Evolutionary conservation across 2,329 filamentous ascomycete species (phyloP).

Genomic region (Myriangium duriaei): DNA sequence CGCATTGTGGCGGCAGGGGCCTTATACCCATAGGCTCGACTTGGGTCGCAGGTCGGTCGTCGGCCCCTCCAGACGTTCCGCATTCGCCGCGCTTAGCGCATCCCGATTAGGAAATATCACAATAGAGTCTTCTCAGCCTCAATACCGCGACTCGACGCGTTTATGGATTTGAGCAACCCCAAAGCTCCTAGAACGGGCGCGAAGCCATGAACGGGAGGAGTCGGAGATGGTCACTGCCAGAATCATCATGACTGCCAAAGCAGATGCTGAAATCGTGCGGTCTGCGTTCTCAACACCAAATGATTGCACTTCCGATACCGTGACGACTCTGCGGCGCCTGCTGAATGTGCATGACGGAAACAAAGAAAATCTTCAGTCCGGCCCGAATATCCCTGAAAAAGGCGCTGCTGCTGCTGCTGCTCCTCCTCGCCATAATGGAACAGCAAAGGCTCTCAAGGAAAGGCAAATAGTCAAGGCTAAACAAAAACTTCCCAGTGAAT

Average conservation of each 20-base stretch:
- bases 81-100: no score
- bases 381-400: no score
- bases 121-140: not conserved
- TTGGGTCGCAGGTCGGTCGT: no score
- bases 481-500: constrained; percentile 18
- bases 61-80: no score
- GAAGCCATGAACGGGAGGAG: not conserved
- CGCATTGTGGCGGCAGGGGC: no score
- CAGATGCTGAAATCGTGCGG: constrained; percentile 5
- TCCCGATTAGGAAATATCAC: constrained; percentile 7
- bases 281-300: not conserved
- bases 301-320: constrained; percentile 1
- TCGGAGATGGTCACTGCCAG: not conserved
- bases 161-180: not conserved
- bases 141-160: not conserved
- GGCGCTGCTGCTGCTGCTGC: no score
- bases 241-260: not conserved
- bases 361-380: constrained; percentile 1
- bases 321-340: constrained; percentile 1
- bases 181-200: not conserved
- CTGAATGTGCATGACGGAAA: not conserved
- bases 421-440: not conserved
- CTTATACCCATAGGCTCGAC: no score
- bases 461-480: not conserved
- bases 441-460: constrained; percentile 1